phyloP scores from a whole-genome alignment of 2,329 filamentous ascomycete genomes.

The Fonsecaea pedrosoi region DNA sequence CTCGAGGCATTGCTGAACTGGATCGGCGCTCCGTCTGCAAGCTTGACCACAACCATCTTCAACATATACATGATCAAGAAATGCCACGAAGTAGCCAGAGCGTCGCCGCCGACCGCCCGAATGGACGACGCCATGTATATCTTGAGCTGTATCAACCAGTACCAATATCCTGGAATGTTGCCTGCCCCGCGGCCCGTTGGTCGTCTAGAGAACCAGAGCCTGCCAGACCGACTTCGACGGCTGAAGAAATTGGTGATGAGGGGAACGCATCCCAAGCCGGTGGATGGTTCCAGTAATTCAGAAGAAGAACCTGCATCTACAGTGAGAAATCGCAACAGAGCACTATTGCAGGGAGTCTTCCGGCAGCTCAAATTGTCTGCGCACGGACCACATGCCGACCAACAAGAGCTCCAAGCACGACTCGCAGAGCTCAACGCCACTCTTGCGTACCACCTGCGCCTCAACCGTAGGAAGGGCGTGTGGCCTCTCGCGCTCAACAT shows the following conservation, averaged over 20 bases:
- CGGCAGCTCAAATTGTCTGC: background rate
- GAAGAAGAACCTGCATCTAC: background rate
- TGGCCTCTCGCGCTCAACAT: background rate
- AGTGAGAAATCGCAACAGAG: background rate
- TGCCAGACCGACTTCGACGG: background rate
- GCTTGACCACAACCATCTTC: slow-evolving; percentile 1
- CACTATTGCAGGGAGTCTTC: background rate
- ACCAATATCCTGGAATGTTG: background rate
- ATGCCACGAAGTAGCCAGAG: background rate
- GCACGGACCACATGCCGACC: background rate
- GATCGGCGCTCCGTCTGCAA: background rate
- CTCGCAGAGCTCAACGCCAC: background rate
- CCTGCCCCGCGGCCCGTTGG: background rate
- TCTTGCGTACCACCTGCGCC: background rate
- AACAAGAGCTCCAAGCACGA: background rate
- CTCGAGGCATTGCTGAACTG: background rate
- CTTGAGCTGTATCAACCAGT: slow-evolving; percentile 6
- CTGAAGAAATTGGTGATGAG: background rate
- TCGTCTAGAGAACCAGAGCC: background rate
- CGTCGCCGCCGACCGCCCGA: background rate
- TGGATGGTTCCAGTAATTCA: background rate
- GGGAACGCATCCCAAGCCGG: background rate
- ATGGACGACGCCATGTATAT: slow-evolving; percentile 3
- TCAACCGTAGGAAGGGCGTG: background rate
- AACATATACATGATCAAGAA: slow-evolving; percentile 3